Evolutionary conservation across 768 basidiomycete genomes (phyloP).

Genomic region (Agaricus sinodeliciosus): DNA sequence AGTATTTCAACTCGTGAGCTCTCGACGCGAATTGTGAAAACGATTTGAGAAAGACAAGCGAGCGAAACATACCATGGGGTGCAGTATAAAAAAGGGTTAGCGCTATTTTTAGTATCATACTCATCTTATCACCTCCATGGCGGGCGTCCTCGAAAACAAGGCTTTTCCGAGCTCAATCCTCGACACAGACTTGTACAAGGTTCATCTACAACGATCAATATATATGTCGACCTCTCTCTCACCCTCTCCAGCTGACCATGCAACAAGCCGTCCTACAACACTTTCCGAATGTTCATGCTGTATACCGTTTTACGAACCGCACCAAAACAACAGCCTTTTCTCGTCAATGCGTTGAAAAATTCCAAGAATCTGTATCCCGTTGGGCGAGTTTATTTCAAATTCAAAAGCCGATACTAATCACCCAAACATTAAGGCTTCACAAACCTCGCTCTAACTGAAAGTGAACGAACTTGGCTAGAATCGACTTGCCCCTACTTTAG

Average conservation of each 20-base stretch:
- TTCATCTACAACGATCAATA: conserved; percentile 16
- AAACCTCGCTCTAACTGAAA: conserved; percentile 46
- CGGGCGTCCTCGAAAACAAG: conserved; percentile 23
- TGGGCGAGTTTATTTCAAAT: conserved; percentile 2
- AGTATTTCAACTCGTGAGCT: conserved; percentile 64
- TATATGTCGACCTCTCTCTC: neutral
- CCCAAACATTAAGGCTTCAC: conserved; percentile 48
- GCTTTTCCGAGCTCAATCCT: conserved; percentile 54
- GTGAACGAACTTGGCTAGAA: conserved; percentile 65
- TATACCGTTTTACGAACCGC: conserved; percentile 81
- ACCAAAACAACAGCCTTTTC: conserved; percentile 60
- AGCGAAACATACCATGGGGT: neutral
- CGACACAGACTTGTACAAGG: conserved; percentile 96
- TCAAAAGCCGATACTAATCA: conserved; percentile 2
- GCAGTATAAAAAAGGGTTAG: conserved; percentile 2
- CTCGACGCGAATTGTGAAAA: conserved; percentile 19
- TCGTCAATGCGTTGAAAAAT: conserved; percentile 53
- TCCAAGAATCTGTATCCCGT: conserved; percentile 52
- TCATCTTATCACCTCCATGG: conserved; percentile 25
- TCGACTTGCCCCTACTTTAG: conserved; percentile 70
- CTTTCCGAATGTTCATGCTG: conserved; percentile 65
- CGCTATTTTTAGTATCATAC: neutral
- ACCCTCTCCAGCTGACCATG: conserved; percentile 71
- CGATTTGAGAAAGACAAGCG: neutral
- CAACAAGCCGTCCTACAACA: conserved; percentile 82